A percentile compares a stretch with the other conserved stretches of the same genome.
Conservation (phyloP, 768 basidiomycete species). For the Termitomyces sp. region DNA sequence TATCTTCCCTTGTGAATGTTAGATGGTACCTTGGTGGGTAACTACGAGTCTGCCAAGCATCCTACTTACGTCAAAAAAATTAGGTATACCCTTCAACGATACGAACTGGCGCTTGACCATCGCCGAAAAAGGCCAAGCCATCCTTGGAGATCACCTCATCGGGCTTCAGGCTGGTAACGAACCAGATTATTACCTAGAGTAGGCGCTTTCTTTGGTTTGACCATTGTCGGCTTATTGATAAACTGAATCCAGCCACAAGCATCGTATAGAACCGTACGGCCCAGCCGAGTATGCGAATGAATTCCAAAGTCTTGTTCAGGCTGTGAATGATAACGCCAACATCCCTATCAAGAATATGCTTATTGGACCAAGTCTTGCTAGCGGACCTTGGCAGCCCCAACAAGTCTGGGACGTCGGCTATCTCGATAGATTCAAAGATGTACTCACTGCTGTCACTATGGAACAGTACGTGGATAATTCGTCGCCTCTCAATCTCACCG, state of each 20-base stretch:
- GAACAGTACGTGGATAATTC: conserved; percentile 40
- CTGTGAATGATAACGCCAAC: conserved; percentile 27
- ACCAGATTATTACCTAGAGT: conserved; percentile 63
- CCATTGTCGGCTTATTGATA: not conserved
- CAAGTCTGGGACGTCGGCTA: conserved; percentile 47
- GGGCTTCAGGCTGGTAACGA: conserved; percentile 74
- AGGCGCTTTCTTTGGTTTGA: not conserved
- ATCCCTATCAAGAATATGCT: conserved; percentile 37
- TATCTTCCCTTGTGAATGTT: conserved; percentile 52
- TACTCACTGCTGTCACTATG: conserved; percentile 41
- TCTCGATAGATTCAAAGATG: conserved; percentile 33
- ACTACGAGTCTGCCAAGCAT: not conserved
- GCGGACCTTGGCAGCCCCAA: conserved; percentile 43
- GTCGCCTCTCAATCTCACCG: not conserved
- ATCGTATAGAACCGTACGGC: conserved; percentile 19
- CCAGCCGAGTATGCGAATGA: conserved; percentile 44
- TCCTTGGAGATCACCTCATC: conserved; percentile 60
- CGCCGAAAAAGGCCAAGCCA: conserved; percentile 50
- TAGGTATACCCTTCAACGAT: conserved; percentile 61
- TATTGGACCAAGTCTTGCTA: conserved; percentile 60
- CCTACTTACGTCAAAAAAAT: not conserved
- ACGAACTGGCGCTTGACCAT: conserved; percentile 49
- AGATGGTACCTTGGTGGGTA: conserved; percentile 56
- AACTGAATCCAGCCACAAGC: conserved; percentile 13
- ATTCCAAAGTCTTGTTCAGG: conserved; percentile 35